Conservation (phyloP, 192 early-diverging fungal genomes). For the Entophlyctis luteolus region DNA sequence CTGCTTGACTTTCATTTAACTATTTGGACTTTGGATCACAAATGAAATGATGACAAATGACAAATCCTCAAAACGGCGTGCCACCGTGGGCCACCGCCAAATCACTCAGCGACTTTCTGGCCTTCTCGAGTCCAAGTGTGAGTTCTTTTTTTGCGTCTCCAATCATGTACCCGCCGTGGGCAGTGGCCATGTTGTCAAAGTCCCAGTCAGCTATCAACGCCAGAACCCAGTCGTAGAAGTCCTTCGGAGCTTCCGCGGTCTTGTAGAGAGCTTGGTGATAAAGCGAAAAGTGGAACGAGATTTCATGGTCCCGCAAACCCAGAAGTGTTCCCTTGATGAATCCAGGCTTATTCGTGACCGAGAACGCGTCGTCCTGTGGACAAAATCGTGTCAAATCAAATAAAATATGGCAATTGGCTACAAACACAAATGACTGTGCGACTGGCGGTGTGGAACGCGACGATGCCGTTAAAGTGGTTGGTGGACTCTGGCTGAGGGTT, state of each 20-base stretch:
- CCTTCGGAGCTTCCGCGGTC: slow-evolving; percentile 14
- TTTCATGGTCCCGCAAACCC: neutral
- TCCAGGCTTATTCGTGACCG: neutral
- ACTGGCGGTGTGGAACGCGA: slow-evolving; percentile 19
- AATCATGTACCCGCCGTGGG: slow-evolving; percentile 14
- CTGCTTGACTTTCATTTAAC: too few species aligned
- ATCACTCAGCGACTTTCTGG: neutral
- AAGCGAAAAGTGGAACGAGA: slow-evolving; percentile 20
- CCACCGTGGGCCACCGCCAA: neutral
- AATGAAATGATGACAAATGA: too few species aligned
- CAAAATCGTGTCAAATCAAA: neutral
- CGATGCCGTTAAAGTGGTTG: slow-evolving; percentile 25
- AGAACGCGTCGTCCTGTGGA: slow-evolving; percentile 16
- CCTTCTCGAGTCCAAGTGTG: slow-evolving; percentile 2
- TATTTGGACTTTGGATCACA: too few species aligned
- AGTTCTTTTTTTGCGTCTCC: slow-evolving; percentile 19
- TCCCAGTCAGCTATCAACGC: slow-evolving; percentile 23
- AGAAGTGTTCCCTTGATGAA: neutral
- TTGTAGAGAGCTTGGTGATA: slow-evolving; percentile 12
- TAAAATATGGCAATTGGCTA: neutral
- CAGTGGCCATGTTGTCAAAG: slow-evolving; percentile 21
- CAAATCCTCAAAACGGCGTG: neutral
- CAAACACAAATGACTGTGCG: slow-evolving; percentile 20
- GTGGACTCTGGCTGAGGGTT: slow-evolving; percentile 12
- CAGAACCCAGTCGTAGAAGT: slow-evolving; percentile 19